Base-by-base conservation (phyloP, 192 early-diverging fungal species). In the Radiomyces spectabilis region DNA sequence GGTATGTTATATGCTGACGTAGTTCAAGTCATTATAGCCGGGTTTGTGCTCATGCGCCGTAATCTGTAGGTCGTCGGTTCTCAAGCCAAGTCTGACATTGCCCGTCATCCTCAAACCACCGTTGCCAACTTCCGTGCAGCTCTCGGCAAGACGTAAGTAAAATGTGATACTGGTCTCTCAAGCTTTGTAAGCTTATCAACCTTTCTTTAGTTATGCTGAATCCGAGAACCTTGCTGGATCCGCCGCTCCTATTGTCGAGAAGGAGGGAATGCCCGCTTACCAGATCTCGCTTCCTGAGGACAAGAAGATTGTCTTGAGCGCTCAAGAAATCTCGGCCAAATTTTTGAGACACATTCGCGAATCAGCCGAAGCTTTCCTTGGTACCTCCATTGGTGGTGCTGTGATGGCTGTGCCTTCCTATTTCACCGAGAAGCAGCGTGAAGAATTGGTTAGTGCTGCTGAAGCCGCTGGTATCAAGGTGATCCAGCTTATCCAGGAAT, bases 81-180 rank as follows among this genome's bases (percentile, higher is more conserved):
- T 24, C 89, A 93, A 57, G 93, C 92, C 49, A 85, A 87, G 69
- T 72, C 80, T 61, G 91, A 94, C 77, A 79, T 85, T 42, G 77
- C 89, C 58, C 79, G 88, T 71, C 93, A 98, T 73, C 83, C 89
- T 35, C 77, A 82, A 54, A 92, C 88, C 73, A 98, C 94, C n/a
- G 84, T 97, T 52, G 63, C 77, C 39, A 86, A 89, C 49, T 98
- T 98, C 76, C 71, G 85, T 48, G 82, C 83, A 56, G 76, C 93
- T 43, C 73, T 98, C 26, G 94, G 96, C 35, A 82, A 84, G 63
- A 81, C 70, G 87, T 91, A 74, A 43, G 69, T 72, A 49, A n/a
- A 49, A 65, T 15, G 12, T 16, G 4, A 41, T 9, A 2, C 13
- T 46, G 15, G 30, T 45, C 16, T 9, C 3, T 61, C 35, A n/a